Evolutionary conservation across 164 flowering plant genomes (phyloP).

Genomic region (Protea cynaroides): DNA sequence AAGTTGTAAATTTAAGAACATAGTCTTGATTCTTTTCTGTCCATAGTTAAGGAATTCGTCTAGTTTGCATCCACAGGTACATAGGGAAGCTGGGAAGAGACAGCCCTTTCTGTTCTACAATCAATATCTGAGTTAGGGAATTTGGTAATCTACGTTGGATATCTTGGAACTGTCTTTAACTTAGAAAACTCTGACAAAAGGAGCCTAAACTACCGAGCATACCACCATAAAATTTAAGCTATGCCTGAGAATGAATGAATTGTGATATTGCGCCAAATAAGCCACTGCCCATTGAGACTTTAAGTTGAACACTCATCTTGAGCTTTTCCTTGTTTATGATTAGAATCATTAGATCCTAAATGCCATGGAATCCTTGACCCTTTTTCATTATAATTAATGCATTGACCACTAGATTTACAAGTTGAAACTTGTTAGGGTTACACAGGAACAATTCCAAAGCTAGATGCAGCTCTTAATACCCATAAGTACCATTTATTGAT

Average conservation of each 20-base stretch:
- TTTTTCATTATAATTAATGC: too few species aligned
- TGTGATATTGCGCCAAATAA: too few species aligned
- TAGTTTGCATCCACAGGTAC: not conserved
- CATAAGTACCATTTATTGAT: not conserved
- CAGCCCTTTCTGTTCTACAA: not conserved
- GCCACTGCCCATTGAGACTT: too few species aligned
- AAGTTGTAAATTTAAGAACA: not conserved
- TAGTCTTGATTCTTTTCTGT: not conserved
- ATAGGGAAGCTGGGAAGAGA: not conserved
- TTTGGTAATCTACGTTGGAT: too few species aligned
- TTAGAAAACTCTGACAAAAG: too few species aligned
- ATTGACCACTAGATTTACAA: not conserved
- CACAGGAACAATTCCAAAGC: not conserved
- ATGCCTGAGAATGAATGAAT: too few species aligned
- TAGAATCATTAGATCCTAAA: too few species aligned
- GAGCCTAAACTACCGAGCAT: too few species aligned
- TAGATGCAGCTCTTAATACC: not conserved
- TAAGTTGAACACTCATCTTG: not conserved
- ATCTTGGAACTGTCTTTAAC: too few species aligned
- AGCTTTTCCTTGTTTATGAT: too few species aligned
- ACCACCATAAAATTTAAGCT: not conserved
- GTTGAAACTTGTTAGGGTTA: not conserved
- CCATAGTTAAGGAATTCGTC: not conserved
- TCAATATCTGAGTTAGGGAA: not conserved
- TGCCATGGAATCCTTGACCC: too few species aligned